Base-by-base conservation (phyloP, 2,329 filamentous ascomycete genomes). In the Neoarthrinium moseri region DNA sequence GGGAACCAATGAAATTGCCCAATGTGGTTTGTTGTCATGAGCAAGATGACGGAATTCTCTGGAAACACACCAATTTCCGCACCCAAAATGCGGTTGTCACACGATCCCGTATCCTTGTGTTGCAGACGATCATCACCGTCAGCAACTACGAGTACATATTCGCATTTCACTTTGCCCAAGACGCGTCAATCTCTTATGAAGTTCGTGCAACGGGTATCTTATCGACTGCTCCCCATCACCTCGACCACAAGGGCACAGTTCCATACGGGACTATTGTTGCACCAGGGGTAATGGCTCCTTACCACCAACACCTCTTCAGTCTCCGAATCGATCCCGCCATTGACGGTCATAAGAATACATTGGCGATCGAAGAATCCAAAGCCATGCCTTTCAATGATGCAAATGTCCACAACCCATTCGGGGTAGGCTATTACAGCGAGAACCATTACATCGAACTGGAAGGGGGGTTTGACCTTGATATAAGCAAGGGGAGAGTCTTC, bases 61-160 rank as follows among this genome's bases (percentile, higher is more conserved):
- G 83, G 82, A 87, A 87, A 57, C 84, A 87, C 63, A 84, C 82
- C 5, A 86, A 87, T 65, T 84, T 78, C 68, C 73, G 83, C 4
- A 87, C 82, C 0, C 71, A 73, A 21, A 73, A 79, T 2, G 81
- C 81, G 0, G 80, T 82, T 2, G 80, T 86, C 1, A 79, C 78
- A 0, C 72, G 84, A 7, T 71, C 75, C 47, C 75, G 84, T 1
- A 77, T 84, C 52, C 71, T 87, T 3, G 81, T 87, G 0, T 62
- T 87, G 4, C 83, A 87, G 54, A 83, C 79, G 58, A 83, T 87
- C 62, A 80, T 84, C 52, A 87, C 84, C 0, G 73, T 87, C 2
- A 80, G 79, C 17, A 87, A 87, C 65, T 87, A 87, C 67, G 84
- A 87, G 57, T 87, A 87, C 57, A 74, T 86, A 32, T 80, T 86